Evolutionary conservation across 129 eudicot genomes (phyloP).

Genomic region (Saussurea involucrata): DNA sequence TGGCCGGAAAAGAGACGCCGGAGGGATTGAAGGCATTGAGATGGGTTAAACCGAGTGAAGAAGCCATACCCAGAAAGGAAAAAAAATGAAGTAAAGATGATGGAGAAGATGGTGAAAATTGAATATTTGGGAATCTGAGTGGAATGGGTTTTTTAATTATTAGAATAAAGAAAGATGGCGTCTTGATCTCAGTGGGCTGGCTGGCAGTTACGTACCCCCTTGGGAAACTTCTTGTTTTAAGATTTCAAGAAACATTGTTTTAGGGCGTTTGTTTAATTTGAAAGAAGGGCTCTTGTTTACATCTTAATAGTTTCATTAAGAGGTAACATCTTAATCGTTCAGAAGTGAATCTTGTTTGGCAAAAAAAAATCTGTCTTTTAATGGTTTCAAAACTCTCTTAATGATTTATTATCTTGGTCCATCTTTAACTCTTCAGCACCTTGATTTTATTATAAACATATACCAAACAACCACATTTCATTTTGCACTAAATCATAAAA

Average conservation of each 20-base stretch:
- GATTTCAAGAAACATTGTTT: neutral
- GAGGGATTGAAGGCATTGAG: slow-evolving; percentile 6
- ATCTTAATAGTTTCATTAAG: no score
- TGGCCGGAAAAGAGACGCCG: slow-evolving; percentile 40
- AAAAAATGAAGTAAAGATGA: neutral
- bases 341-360: no score
- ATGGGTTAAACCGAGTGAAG: slow-evolving; percentile 33
- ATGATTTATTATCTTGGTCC: no score
- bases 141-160: neutral
- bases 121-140: slow-evolving; percentile 52
- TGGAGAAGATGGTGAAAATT: slow-evolving; percentile 24
- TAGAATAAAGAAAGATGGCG: neutral
- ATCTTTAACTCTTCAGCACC: no score
- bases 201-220: neutral
- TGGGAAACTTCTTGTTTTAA: neutral
- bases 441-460: no score
- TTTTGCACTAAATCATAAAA: no score
- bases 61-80: slow-evolving; percentile 35
- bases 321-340: no score
- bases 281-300: no score
- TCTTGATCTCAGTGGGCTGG: neutral
- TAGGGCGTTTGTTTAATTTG: no score
- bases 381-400: no score
- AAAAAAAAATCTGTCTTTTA: no score
- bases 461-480: no score